Evolutionary conservation across 352 stramenopile genomes (phyloP).

Genomic region (Phytophthora hybrid): DNA sequence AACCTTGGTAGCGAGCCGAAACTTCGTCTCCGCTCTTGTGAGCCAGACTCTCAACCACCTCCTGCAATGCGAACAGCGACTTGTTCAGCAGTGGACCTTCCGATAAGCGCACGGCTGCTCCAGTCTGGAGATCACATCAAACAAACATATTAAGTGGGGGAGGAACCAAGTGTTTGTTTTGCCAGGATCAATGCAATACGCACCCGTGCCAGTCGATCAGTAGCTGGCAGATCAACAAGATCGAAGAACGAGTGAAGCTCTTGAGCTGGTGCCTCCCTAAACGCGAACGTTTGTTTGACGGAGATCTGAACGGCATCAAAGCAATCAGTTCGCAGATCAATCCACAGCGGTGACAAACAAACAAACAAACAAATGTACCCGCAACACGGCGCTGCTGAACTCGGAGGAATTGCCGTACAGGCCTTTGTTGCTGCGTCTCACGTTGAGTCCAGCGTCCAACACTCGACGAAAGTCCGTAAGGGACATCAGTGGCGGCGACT

Average conservation of each 20-base stretch:
- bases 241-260: conserved; percentile 55
- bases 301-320: conserved; percentile 40
- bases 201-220: conserved; percentile 59
- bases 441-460: conserved; percentile 36
- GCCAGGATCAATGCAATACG: background rate
- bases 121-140: conserved; percentile 23
- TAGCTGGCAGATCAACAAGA: conserved; percentile 56
- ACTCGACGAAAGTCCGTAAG: conserved; percentile 37
- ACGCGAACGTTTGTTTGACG: conserved; percentile 51
- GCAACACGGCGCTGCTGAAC: conserved; percentile 60
- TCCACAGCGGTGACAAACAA: background rate
- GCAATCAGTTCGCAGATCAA: background rate
- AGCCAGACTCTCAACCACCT: conserved; percentile 44
- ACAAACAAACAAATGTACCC: conserved; percentile 31
- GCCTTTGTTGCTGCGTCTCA: conserved; percentile 39
- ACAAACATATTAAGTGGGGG: background rate
- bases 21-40: conserved; percentile 7
- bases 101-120: conserved; percentile 43
- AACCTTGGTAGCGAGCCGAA: conserved; percentile 29
- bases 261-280: conserved; percentile 44
- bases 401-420: conserved; percentile 54
- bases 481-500: conserved; percentile 36
- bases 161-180: no score
- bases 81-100: conserved; percentile 71
- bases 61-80: conserved; percentile 52